Evolutionary conservation across 176 grass and related monocot species (phyloP).

Genomic region (Oryza longistaminata): DNA sequence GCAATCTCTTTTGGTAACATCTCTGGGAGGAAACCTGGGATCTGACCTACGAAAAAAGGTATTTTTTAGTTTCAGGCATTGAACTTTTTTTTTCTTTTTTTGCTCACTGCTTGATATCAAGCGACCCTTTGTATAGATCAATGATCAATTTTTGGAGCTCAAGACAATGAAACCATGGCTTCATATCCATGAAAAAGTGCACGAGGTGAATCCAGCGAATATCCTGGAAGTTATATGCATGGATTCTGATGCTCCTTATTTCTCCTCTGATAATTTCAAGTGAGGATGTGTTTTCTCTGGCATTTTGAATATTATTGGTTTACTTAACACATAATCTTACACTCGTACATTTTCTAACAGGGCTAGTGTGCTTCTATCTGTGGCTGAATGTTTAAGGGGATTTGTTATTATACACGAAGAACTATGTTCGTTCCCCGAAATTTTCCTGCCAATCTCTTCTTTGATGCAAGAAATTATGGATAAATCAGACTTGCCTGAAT

Average conservation of each 20-base stretch:
- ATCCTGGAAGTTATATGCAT: constrained; percentile 62
- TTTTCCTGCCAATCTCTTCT: constrained; percentile 69
- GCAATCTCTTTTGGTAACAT: constrained; percentile 75
- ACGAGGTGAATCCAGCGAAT: constrained; percentile 56
- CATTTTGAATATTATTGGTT: background rate
- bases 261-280: constrained; percentile 73
- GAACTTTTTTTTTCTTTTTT: background rate
- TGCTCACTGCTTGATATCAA: constrained; percentile 26
- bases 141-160: constrained; percentile 71
- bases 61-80: constrained; percentile 25
- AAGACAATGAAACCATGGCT: constrained; percentile 75
- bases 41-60: constrained; percentile 54
- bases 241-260: constrained; percentile 64
- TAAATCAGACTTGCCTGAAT: constrained; percentile 40
- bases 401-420: constrained; percentile 81
- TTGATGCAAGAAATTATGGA: constrained; percentile 64
- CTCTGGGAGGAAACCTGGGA: constrained; percentile 55
- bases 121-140: constrained; percentile 50
- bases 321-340: constrained; percentile 23
- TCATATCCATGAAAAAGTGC: constrained; percentile 43
- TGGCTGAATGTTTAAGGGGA: constrained; percentile 73
- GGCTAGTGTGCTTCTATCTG: constrained; percentile 64
- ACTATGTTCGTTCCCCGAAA: constrained; percentile 76
- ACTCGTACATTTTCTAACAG: constrained; percentile 43
- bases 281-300: constrained; percentile 30